Percentiles rank a stretch among this genome's conserved stretches.
Conservation (phyloP, 495 filamentous ascomycete genomes). For the Pyrenula massariospora region DNA sequence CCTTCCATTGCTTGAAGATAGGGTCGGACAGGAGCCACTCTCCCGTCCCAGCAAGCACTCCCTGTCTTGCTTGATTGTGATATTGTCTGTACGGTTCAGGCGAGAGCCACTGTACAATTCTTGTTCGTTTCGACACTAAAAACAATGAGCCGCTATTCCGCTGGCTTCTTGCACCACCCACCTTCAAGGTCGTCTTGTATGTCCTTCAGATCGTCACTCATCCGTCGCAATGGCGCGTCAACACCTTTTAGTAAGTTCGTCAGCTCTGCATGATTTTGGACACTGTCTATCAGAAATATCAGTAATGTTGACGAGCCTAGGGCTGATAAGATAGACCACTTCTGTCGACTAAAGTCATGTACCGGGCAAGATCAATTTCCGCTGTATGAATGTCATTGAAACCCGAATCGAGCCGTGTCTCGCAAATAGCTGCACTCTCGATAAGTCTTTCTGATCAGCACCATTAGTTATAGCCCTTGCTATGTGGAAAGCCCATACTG, state of each 20-base stretch:
- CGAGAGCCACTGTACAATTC: conserved; percentile 8
- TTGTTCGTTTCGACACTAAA: conserved; percentile 1
- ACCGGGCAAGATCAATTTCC: not conserved
- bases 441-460: not conserved
- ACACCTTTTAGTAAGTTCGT: not conserved
- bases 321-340: no score
- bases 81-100: conserved; percentile 4
- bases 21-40: conserved; percentile 4
- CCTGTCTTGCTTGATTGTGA: conserved; percentile 1
- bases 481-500: not conserved
- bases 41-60: conserved; percentile 2
- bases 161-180: not conserved
- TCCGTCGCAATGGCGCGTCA: not conserved
- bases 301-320: no score
- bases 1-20: conserved; percentile 6
- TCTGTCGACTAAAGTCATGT: no score
- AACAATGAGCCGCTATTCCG: not conserved
- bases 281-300: not conserved
- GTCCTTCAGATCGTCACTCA: not conserved
- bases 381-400: not conserved
- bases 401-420: not conserved
- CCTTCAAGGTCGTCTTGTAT: not conserved
- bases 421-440: not conserved
- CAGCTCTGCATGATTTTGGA: not conserved
- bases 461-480: not conserved